A percentile compares a stretch with the other conserved stretches of the same genome.
phyloP scores from a whole-genome alignment of 2,329 filamentous ascomycete genomes.

The Pseudogymnoascus sp. region DNA sequence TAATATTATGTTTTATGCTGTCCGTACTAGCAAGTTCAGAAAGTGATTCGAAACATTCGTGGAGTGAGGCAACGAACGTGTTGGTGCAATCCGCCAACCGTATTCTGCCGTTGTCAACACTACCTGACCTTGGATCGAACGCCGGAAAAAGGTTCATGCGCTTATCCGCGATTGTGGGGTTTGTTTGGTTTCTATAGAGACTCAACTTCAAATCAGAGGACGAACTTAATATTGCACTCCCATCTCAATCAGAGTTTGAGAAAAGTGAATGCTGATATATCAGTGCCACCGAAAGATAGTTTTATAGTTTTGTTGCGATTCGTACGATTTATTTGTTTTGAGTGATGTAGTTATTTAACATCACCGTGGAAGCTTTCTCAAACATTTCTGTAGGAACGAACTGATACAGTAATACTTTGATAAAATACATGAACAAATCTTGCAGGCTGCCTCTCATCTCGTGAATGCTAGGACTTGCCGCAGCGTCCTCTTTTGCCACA shows the following conservation, averaged over 20 bases:
- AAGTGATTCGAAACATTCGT: background rate
- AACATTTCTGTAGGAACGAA: background rate
- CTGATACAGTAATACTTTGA: background rate
- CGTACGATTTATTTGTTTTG: background rate
- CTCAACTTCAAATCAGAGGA: background rate
- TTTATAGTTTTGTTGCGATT: background rate
- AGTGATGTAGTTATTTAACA: background rate
- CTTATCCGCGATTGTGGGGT: background rate
- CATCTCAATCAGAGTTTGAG: background rate
- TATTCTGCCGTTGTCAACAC: conserved; percentile 1
- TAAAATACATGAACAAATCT: background rate
- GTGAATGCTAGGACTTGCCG: background rate
- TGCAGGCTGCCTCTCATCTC: background rate
- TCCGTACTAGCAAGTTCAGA: background rate
- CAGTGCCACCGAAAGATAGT: background rate
- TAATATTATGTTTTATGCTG: conserved; percentile 4
- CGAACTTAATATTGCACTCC: background rate
- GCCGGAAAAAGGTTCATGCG: background rate
- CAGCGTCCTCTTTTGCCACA: background rate
- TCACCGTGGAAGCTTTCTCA: background rate
- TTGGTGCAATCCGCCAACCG: conserved; percentile 3
- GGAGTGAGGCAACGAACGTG: conserved; percentile 1
- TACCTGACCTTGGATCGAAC: background rate
- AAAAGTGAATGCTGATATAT: background rate
- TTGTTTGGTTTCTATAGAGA: background rate